These are phyloP conservation scores for Yamadazyma atlantica DNA, from an alignment of 1,139 yeast genomes.

Conservation along the genomic window DNA sequence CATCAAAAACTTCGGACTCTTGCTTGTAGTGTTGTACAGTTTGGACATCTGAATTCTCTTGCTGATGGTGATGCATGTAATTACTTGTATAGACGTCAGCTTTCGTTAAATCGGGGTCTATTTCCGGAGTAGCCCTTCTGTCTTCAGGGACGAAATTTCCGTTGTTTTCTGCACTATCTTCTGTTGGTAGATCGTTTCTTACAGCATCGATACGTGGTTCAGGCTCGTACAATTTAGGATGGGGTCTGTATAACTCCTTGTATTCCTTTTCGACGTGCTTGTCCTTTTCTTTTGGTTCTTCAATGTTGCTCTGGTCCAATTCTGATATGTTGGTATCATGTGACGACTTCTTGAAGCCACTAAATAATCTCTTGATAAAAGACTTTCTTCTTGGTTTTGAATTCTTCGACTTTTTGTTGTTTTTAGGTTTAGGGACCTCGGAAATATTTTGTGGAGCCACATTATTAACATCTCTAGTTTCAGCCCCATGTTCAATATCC, in stretches of 20 bases:
- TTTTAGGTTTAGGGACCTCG: too few species aligned
- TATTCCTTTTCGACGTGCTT: conserved; percentile 8
- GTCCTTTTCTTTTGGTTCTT: conserved; percentile 1
- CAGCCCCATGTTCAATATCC: background rate
- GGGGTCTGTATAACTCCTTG: conserved; percentile 18
- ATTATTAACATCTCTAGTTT: too few species aligned
- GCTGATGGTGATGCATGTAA: background rate
- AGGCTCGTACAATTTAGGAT: conserved; percentile 14
- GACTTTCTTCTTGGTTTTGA: conserved; percentile 16
- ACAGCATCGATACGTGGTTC: conserved; percentile 1
- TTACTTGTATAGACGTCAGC: conserved; percentile 2
- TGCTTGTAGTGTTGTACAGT: conserved; percentile 6
- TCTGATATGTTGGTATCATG: background rate
- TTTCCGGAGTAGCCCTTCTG: conserved; percentile 5
- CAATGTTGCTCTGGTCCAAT: background rate
- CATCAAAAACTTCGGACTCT: background rate
- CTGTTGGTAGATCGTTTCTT: too few species aligned
- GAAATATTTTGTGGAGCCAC: too few species aligned
- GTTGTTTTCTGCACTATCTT: background rate
- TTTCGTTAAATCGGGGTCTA: conserved; percentile 11
- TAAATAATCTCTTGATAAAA: conserved; percentile 20
- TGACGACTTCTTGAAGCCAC: conserved; percentile 9
- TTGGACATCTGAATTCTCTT: conserved; percentile 2
- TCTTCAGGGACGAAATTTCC: background rate
- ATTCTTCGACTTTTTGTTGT: conserved; percentile 1